Evolutionary conservation across 2,329 filamentous ascomycete genomes (phyloP), one percentile per base, ranked within the genome.

Genomic region (Talaromyces rugulosus): DNA sequence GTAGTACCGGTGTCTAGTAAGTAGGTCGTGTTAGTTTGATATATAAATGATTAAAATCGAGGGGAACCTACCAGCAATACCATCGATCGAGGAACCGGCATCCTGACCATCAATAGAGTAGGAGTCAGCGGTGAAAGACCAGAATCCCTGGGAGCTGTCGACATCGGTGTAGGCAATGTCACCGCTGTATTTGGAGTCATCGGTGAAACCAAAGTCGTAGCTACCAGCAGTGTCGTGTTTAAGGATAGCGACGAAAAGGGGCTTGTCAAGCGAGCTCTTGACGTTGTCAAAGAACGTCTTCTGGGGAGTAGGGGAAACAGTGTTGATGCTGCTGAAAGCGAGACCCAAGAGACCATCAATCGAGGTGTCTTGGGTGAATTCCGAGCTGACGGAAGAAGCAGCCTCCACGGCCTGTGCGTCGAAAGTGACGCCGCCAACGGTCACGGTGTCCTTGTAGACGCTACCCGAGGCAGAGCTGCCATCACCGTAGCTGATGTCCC

Each of bases 1-100:
- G 87, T 87, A 59, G 88, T 90, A 60, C 88, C 88, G 1, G 88
- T 90, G 76, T 91, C 88, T 69, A 60, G 9, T 9, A n/a, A 7
- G 14, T 9, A n/a, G 3, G 14, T 40, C 3, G 12, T 28, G 11
- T 54, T 34, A 54, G 28, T 27, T 31, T 27, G n/a, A 16, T 14
- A 11, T 31, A 3, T 28, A 1, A 6, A 54, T 54, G 18, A 5
- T 54, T n/a, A 9, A 27, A 18, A n/a, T 8, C 0, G 5, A 34
- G n/a, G 11, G 11, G 3, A 34, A 56, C 54, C 2, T 42, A 56
- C 54, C 54, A 56, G 86, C 85, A 71, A 91, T 89, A 66, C 80
- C 82, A 47, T 72, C 67, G 72, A 86, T 81, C 47, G 72, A 60
- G 44, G 72, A 69, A 62, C 78, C 76, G 72, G 76, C 66, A 33